Conservation (phyloP, 306 rosid species). For the Castanospermum australe region DNA sequence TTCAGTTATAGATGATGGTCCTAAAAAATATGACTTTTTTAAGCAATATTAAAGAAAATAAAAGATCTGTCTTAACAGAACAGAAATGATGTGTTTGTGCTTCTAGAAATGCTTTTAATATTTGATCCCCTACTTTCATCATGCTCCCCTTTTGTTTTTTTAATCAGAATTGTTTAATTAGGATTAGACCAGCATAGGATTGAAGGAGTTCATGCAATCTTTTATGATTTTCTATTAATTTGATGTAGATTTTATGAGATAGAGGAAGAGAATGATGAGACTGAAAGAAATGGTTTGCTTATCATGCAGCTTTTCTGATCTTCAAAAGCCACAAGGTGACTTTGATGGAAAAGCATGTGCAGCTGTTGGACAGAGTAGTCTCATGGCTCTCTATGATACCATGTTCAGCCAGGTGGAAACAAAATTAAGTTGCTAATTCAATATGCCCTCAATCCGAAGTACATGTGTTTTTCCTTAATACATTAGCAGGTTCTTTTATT, state of each 20-base stretch:
- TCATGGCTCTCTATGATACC: constrained; percentile 97
- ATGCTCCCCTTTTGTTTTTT: not conserved
- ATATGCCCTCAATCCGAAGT: not conserved
- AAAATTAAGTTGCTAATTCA: not conserved
- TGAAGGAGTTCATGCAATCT: constrained; percentile 9
- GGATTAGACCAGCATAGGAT: not conserved
- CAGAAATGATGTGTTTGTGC: not conserved
- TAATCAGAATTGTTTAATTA: not conserved
- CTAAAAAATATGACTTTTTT: not conserved
- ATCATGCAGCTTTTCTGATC: constrained; percentile 84
- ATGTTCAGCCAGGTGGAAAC: constrained; percentile 89
- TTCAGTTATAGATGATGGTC: not conserved
- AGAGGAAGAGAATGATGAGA: not conserved
- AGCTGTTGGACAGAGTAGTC: constrained; percentile 96
- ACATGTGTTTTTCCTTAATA: not conserved
- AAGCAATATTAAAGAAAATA: not conserved
- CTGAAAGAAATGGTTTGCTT: constrained; percentile 15
- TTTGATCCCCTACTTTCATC: not conserved
- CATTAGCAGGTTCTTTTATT: not conserved
- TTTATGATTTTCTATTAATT: not conserved
- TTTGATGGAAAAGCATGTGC: constrained; percentile 97
- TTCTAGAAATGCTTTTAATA: not conserved
- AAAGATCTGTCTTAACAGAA: not conserved
- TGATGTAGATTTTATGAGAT: not conserved
- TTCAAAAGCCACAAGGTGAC: constrained; percentile 71